Conservation (phyloP, 1,284 basidiomycete species). For the Porogramme epimiltina region DNA sequence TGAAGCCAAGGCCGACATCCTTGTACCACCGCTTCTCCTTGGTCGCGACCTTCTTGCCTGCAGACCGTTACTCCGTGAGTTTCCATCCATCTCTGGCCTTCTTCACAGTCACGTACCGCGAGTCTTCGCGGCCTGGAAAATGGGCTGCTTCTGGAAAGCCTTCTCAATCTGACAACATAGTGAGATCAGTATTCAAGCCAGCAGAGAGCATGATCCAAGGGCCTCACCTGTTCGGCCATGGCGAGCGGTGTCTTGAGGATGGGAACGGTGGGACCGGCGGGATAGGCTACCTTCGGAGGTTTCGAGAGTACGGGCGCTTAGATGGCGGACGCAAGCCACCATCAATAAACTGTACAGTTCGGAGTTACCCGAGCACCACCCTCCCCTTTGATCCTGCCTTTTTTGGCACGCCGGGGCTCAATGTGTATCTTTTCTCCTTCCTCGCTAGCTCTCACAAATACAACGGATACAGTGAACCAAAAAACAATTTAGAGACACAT, state of each 20-base stretch:
- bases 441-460: too few relatives aligned
- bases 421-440: too few relatives aligned
- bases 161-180: conserved; percentile 73
- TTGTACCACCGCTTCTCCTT: conserved; percentile 99
- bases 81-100: conserved; percentile 11
- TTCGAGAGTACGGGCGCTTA: conserved; percentile 23
- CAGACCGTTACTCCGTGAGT: conserved; percentile 15
- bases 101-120: conserved; percentile 64
- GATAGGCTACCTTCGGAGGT: conserved; percentile 23
- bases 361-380: conserved; percentile 16
- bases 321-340: conserved; percentile 33
- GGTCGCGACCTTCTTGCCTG: conserved; percentile 89
- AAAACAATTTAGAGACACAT: too few relatives aligned
- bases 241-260: conserved; percentile 32
- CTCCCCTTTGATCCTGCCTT: too few relatives aligned
- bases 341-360: conserved; percentile 36
- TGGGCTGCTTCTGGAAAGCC: conserved; percentile 95
- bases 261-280: conserved; percentile 27
- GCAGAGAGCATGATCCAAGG: background rate
- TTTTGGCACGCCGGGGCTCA: too few relatives aligned
- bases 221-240: conserved; percentile 67
- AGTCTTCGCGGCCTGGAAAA: conserved; percentile 98
- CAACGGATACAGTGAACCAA: too few relatives aligned
- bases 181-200: conserved; percentile 1
- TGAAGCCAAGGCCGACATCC: conserved; percentile 96